phyloP scores from a whole-genome alignment of 2,329 filamentous ascomycete genomes.

The Fonsecaea erecta region DNA sequence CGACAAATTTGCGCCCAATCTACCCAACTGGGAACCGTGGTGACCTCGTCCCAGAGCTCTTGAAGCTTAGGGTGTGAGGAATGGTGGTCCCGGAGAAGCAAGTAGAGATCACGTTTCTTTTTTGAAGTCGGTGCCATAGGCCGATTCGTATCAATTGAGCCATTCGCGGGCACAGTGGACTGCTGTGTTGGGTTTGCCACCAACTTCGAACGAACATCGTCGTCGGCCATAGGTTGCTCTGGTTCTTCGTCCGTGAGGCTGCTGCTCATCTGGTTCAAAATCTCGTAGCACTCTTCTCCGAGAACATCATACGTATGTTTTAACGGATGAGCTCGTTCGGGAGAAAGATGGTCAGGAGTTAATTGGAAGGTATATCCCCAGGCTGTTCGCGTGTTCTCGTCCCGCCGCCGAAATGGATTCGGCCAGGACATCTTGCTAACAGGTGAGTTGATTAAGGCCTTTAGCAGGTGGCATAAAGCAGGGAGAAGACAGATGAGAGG shows the following conservation, averaged over 20 bases:
- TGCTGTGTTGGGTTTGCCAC: neutral
- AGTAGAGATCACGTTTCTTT: conserved; percentile 64
- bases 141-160: too few species aligned
- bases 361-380: conserved; percentile 74
- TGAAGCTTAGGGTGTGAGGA: conserved; percentile 60
- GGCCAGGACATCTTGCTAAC: conserved; percentile 38
- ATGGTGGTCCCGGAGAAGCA: conserved; percentile 64
- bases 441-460: neutral
- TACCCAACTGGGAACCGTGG: conserved; percentile 73
- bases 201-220: neutral
- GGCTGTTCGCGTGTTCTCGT: conserved; percentile 40
- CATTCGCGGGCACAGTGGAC: neutral
- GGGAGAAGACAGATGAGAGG: neutral
- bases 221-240: neutral
- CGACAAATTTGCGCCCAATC: conserved; percentile 75
- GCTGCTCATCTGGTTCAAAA: conserved; percentile 61
- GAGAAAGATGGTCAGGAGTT: conserved; percentile 66
- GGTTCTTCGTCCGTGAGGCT: conserved; percentile 48
- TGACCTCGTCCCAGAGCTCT: conserved; percentile 69
- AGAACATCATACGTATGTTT: conserved; percentile 71
- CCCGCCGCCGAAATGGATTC: conserved; percentile 39
- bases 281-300: conserved; percentile 67
- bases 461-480: neutral
- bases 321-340: conserved; percentile 63
- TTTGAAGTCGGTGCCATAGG: conserved; percentile 23